Evolutionary conservation across 352 stramenopile genomes (phyloP), one percentile per base, ranked within the genome.

Genomic region (Phytopythium kandeliae): DNA sequence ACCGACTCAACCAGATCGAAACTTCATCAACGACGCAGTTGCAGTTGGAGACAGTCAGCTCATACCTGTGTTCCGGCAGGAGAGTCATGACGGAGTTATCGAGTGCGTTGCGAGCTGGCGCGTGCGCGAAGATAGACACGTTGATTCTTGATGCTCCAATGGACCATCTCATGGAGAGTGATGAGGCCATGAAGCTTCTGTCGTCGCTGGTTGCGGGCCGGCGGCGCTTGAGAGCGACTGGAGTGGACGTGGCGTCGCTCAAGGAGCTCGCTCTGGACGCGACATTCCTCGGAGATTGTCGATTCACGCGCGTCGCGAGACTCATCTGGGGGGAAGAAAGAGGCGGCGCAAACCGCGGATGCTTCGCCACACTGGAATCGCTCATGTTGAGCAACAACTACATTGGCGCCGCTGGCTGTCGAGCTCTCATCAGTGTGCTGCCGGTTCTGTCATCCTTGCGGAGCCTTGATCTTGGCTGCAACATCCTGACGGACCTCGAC

Each of bases 401-500:
- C 52, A 68, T 81, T 10, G 76, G 76, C 1, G 71, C 79, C 35
- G 73, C 63, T 13, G 71, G 73, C 9, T 62, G 62, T 17, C 52
- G 61, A 15, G 63, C 67, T 21, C 49, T 87, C 12, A 54, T 73
- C 21, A 40, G 51, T 7, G 53, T 60, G 26, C 44, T 86, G 28
- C 55, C 28, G 5, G 49, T 48, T 40, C 43, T 65, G 45, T 63
- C 51, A 19, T 28, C 25, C 12, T 62, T 85, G 1, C 57, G 50
- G 6, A 48, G 53, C 16, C 54, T 87, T 30, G 64, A 71, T 17
- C 52, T 87, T 44, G 64, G 62, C 19, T 57, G 67, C 40, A 87
- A 87, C 38, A 85, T 87, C 41, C 51, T 87, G 36, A 85, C 73
- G 0, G 73, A 85, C 55, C 46, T 67, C 13, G 73, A 83, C 47